Evolutionary conservation across 306 rosid genomes (phyloP).

Genomic region (Vigna radiata): DNA sequence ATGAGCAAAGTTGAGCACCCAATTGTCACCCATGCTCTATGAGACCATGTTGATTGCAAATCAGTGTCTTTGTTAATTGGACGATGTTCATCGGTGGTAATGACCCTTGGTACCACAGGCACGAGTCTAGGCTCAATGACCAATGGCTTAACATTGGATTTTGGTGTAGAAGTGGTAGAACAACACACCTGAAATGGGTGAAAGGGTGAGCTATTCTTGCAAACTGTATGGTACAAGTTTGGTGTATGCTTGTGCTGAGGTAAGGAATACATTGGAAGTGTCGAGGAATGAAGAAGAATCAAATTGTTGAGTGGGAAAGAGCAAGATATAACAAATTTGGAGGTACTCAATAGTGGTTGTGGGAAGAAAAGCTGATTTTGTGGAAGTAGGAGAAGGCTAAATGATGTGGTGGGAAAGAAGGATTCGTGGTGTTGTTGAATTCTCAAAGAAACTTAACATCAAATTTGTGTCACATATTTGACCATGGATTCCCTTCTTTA

Average conservation of each 20-base stretch:
- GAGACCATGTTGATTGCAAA: conserved; percentile 78
- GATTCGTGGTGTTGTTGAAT: conserved; percentile 50
- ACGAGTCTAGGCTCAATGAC: conserved; percentile 40
- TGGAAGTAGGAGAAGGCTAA: conserved; percentile 29
- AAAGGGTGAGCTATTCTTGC: background rate
- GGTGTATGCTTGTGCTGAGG: background rate
- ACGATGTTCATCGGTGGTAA: conserved; percentile 31
- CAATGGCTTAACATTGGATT: conserved; percentile 34
- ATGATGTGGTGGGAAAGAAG: conserved; percentile 50
- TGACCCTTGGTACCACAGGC: background rate
- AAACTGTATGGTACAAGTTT: conserved; percentile 38
- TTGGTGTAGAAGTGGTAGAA: conserved; percentile 49
- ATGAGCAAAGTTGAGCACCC: conserved; percentile 53
- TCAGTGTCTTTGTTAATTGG: conserved; percentile 56
- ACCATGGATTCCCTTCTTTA: background rate
- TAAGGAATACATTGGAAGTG: conserved; percentile 48
- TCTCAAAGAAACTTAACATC: conserved; percentile 31
- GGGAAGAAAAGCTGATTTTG: conserved; percentile 29
- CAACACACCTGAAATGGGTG: conserved; percentile 39
- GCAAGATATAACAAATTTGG: background rate
- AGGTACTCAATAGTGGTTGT: conserved; percentile 43
- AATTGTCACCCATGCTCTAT: conserved; percentile 79
- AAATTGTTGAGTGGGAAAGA: background rate
- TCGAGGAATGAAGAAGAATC: conserved; percentile 32
- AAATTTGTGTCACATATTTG: conserved; percentile 24